Conservation (phyloP, 352 stramenopile genomes). For the Bremia lactucae region DNA sequence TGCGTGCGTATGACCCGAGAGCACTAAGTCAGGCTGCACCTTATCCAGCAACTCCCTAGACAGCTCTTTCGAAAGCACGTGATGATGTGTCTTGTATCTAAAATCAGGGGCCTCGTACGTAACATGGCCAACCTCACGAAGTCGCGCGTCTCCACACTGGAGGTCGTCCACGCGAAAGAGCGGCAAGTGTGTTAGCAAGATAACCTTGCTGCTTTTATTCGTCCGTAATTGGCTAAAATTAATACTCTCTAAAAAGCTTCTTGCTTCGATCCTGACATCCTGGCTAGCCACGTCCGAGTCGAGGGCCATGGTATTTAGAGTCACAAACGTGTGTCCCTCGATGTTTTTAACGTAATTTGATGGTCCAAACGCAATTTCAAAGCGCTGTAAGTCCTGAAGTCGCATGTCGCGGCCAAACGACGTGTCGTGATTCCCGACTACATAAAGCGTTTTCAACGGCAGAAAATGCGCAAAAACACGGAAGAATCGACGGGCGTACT, state of each 20-base stretch:
- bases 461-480: conserved; percentile 25
- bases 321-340: conserved; percentile 43
- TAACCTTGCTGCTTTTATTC: conserved; percentile 18
- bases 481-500: conserved; percentile 48
- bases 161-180: conserved; percentile 49
- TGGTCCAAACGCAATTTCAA: conserved; percentile 45
- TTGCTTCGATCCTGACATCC: conserved; percentile 38
- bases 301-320: conserved; percentile 72
- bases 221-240: conserved; percentile 19
- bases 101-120: conserved; percentile 74
- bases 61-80: conserved; percentile 52
- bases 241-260: conserved; percentile 41
- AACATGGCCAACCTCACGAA: conserved; percentile 44
- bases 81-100: conserved; percentile 46
- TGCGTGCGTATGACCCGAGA: conserved; percentile 70
- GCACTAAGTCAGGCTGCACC: conserved; percentile 36
- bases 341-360: conserved; percentile 44
- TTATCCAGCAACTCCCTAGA: conserved; percentile 40
- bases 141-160: conserved; percentile 35
- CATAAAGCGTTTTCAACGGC: conserved; percentile 38
- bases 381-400: conserved; percentile 31
- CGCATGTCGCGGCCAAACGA: conserved; percentile 45
- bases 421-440: conserved; percentile 76
- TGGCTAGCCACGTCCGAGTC: conserved; percentile 41
- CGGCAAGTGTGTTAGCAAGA: conserved; percentile 56